These are phyloP conservation scores for Magnolia changhungtana DNA, from an alignment of 164 flowering plant genomes.

Conservation along the genomic window DNA sequence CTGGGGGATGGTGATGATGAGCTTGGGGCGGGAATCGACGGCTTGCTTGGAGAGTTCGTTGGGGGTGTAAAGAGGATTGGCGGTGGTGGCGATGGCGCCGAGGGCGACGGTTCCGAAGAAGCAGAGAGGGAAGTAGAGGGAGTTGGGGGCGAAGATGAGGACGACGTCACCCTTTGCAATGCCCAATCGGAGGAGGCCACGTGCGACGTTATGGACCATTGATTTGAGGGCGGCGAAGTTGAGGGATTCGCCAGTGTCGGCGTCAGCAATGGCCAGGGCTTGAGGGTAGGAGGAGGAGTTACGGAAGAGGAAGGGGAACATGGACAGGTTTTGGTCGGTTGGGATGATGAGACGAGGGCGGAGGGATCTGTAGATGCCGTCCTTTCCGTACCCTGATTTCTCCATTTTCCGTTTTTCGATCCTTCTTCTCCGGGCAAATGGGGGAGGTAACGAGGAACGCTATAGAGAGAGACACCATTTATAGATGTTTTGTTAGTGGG, in stretches of 20 bases:
- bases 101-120: slow-evolving; percentile 55
- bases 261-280: slow-evolving; percentile 60
- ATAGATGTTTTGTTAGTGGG: no score
- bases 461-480: no score
- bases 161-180: slow-evolving; percentile 63
- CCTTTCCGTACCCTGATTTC: slow-evolving; percentile 49
- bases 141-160: slow-evolving; percentile 73
- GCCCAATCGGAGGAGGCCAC: slow-evolving; percentile 46
- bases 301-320: slow-evolving; percentile 65
- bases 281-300: slow-evolving; percentile 52
- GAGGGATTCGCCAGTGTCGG: slow-evolving; percentile 44
- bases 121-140: slow-evolving; percentile 54
- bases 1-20: slow-evolving; percentile 56
- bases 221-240: slow-evolving; percentile 48
- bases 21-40: slow-evolving; percentile 58
- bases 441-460: no score
- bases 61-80: slow-evolving; percentile 64
- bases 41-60: slow-evolving; percentile 60
- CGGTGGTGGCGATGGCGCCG: slow-evolving; percentile 77
- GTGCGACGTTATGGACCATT: slow-evolving; percentile 39
- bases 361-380: slow-evolving; percentile 58
- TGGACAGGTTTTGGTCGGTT: slow-evolving; percentile 43
- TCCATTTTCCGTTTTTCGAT: slow-evolving; percentile 25
- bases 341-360: slow-evolving; percentile 59
- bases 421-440: no score